Conservation (phyloP, 2,329 filamentous ascomycete genomes). For the Rhinocladiella mackenziei region DNA sequence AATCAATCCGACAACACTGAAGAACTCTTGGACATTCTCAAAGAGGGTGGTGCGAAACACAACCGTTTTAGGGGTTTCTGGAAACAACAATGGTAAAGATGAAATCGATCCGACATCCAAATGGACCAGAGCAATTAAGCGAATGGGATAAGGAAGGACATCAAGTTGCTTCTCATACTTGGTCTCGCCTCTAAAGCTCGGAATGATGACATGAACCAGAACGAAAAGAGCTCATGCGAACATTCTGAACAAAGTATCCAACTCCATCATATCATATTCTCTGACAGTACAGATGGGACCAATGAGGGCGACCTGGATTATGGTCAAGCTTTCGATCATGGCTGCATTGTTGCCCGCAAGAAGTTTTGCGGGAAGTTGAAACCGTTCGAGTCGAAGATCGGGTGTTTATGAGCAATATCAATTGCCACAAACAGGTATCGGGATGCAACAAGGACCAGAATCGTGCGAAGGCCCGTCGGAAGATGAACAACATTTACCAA, state of each 20-base stretch:
- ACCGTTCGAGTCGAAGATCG: slow-evolving; percentile 7
- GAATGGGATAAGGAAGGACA: slow-evolving; percentile 46
- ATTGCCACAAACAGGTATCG: slow-evolving; percentile 6
- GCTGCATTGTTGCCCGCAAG: slow-evolving; percentile 11
- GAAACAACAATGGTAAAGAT: slow-evolving; percentile 46
- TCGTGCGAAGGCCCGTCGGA: slow-evolving; percentile 1
- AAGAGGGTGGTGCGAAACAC: slow-evolving; percentile 58
- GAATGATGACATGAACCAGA: slow-evolving; percentile 43
- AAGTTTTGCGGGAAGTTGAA: slow-evolving; percentile 9
- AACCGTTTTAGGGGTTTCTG: slow-evolving; percentile 64
- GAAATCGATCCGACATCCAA: slow-evolving; percentile 39
- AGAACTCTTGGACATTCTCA: slow-evolving; percentile 59
- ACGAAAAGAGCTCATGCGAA: slow-evolving; percentile 47
- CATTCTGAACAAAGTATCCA: slow-evolving; percentile 48
- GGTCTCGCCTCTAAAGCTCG: slow-evolving; percentile 44
- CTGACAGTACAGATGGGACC: slow-evolving; percentile 48
- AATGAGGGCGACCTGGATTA: slow-evolving; percentile 19
- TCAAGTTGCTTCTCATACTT: slow-evolving; percentile 52
- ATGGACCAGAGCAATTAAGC: slow-evolving; percentile 39
- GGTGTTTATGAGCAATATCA: slow-evolving; percentile 14
- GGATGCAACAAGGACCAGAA: slow-evolving; percentile 1
- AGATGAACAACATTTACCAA: slow-evolving; percentile 12
- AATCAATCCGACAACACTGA: slow-evolving; percentile 60
- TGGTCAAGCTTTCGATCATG: slow-evolving; percentile 12
- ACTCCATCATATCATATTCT: slow-evolving; percentile 47